Evolutionary conservation across 257 asterid genomes (phyloP), one percentile per base, ranked within the genome.

Genomic region (Przewalskia tangutica): DNA sequence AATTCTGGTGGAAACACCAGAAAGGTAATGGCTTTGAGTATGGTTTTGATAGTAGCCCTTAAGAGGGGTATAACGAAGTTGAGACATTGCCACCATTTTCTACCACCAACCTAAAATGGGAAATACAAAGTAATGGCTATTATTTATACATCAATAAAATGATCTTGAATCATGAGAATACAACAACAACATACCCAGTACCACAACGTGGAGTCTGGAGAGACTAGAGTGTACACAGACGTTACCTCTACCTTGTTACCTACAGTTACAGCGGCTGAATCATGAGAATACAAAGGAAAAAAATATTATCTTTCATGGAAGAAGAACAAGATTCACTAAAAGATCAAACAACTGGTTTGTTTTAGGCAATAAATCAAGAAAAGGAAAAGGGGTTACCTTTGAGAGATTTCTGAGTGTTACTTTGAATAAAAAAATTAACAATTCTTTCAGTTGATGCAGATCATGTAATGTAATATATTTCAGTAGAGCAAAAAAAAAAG

Each of bases 31-130:
- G 3, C 48, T 81, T 70, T 81, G 78, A 59, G 0, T 89, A 86
- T 8, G 94, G 23, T 7, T 48, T 36, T 23, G 83, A 59, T 9
- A 64, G 32, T 55, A 82, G 10, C 76, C 65, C 20, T 71, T 44
- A 36, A 84, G 65, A 8, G 90, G 83, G 51, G 84, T 66, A 73
- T 54, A 85, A 18, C 89, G 88, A 65, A 85, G 89, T 84, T 84
- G 90, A 67, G 88, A 51, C 85, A 81, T 84, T 16, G 83, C 83
- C 51, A 85, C 85, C 88, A 84, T 83, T 27, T 50, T 81, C 46
- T 23, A 75, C 80, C 80, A 50, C 79, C 79, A 71, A 9, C 80
- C 80, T 75, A 75, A 12, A 48, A 48, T 48, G 4, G 1, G 2
- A 73, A 48, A 73, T 11, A 6, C 0, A 11, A 63, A 63, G 14